Evolutionary conservation across 2,329 filamentous ascomycete species (phyloP), one percentile per base, ranked within the genome.

Genomic region (Sporothrix variecibatus): DNA sequence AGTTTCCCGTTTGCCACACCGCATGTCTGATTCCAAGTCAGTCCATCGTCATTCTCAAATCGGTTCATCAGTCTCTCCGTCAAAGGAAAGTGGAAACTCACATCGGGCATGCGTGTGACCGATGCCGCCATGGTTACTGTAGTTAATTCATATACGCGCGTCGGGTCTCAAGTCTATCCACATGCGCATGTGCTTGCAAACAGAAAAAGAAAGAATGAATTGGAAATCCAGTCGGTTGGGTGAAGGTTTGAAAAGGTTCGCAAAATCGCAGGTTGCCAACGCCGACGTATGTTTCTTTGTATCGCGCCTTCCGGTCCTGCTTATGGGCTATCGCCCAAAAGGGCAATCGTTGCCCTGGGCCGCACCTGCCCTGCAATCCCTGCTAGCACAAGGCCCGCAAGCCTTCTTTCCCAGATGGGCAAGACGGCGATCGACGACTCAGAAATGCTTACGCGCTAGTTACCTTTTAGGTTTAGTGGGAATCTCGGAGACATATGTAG

Each of bases 401-500:
- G 20, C 53, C 23, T 60, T 23, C 28, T 46, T 43, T 38, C 26
- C 34, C 34, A 2, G 34, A 34, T 34, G 34, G 34, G 4, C 34
- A 3, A 12, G 26, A 15, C 31, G 20, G 46, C 28, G 67, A 49
- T 69, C 65, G n/a, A n/a, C 43, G 9, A 28, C n/a, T 5, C 34
- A 46, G 51, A 40, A 26, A 26, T 65, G 71, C 71, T 72, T 72
- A 72, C 12, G 71, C 58, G 58, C 58, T 72, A 72, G 26, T 38
- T 17, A 2, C 58, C 23, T 53, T 49, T 72, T 72, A 23, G 58
- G 70, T 7, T 40, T 72, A 64, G 58, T 11, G 2, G 11, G 2
- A 2, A 9, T 26, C 15, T 23, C 43, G 56, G 53, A 20, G 26
- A 49, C 40, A 20, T 46, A 34, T 62, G n/a, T 23, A 53, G 56